phyloP scores from a whole-genome alignment of 2,329 filamentous ascomycete species.

The Cytospora mali region DNA sequence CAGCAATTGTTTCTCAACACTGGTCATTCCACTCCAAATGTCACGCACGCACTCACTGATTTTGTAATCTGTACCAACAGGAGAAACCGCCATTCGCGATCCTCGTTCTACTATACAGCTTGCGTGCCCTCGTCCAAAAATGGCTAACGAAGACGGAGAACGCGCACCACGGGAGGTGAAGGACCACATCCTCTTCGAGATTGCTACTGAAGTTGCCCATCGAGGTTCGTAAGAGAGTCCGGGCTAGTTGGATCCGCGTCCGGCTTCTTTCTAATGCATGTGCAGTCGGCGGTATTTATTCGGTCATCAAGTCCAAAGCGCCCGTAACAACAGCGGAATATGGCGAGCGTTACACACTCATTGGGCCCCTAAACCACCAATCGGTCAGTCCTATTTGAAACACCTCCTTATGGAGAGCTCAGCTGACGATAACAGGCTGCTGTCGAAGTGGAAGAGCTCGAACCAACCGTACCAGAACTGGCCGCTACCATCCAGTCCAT shows the following conservation, averaged over 20 bases:
- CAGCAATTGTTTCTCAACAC: background rate
- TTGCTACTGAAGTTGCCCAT: constrained; percentile 96
- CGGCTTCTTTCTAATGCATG: constrained; percentile 31
- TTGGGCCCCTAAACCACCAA: constrained; percentile 88
- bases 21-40: constrained; percentile 11
- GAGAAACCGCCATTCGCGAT: background rate
- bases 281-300: constrained; percentile 95
- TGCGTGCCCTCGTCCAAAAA: constrained; percentile 32
- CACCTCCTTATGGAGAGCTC: background rate
- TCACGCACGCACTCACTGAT: background rate
- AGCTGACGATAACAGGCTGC: constrained; percentile 65
- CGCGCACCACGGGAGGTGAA: constrained; percentile 71
- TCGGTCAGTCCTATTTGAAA: constrained; percentile 62
- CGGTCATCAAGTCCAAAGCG: constrained; percentile 97
- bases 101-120: constrained; percentile 8
- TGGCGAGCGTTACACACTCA: constrained; percentile 94
- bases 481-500: constrained; percentile 85
- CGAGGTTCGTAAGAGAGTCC: constrained; percentile 64
- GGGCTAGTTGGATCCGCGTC: no score
- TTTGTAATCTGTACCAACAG: background rate
- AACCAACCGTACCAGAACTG: constrained; percentile 79
- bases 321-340: constrained; percentile 97
- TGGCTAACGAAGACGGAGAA: constrained; percentile 51
- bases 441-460: constrained; percentile 95
- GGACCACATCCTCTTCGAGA: constrained; percentile 94